These are phyloP conservation scores for Neckera pumila DNA, from an alignment of 225 moss, liverwort and hornwort species.

Conservation along the genomic window DNA sequence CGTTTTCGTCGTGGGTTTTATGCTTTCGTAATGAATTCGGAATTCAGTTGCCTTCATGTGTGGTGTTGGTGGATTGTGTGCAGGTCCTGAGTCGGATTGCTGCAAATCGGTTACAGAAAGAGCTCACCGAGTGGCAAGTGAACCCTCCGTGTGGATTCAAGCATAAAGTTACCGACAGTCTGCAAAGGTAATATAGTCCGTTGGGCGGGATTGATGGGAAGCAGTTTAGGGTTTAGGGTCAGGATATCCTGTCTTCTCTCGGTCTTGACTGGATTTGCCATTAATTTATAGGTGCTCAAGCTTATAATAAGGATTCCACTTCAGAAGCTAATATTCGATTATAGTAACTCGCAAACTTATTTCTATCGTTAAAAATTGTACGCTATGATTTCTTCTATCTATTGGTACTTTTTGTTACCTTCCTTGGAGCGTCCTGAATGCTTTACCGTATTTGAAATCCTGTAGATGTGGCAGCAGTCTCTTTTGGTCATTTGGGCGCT, in stretches of 20 bases:
- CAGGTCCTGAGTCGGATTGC: slow-evolving; percentile 99
- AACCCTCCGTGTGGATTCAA: slow-evolving; percentile 90
- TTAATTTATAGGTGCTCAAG: background rate
- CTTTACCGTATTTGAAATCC: background rate
- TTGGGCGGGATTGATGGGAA: background rate
- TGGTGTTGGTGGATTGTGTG: slow-evolving; percentile 14
- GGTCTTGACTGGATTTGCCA: background rate
- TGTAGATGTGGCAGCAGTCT: background rate
- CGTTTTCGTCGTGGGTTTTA: background rate
- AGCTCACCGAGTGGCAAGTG: slow-evolving; percentile 96
- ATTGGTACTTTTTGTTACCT: background rate
- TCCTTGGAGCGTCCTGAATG: background rate
- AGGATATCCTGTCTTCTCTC: background rate
- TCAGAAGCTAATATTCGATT: background rate
- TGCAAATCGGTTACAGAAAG: slow-evolving; percentile 98
- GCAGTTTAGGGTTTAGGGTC: slow-evolving; percentile 5
- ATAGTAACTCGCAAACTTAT: background rate
- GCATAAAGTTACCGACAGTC: slow-evolving; percentile 88
- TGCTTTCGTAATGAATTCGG: background rate
- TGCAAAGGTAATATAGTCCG: slow-evolving; percentile 52
- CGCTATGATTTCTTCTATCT: background rate
- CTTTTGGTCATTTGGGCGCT: background rate
- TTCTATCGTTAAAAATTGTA: background rate
- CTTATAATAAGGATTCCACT: background rate
- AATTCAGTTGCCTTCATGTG: background rate